phyloP scores from a whole-genome alignment of 176 grass and related monocot genomes.

The Bonia amplexicaulis region DNA sequence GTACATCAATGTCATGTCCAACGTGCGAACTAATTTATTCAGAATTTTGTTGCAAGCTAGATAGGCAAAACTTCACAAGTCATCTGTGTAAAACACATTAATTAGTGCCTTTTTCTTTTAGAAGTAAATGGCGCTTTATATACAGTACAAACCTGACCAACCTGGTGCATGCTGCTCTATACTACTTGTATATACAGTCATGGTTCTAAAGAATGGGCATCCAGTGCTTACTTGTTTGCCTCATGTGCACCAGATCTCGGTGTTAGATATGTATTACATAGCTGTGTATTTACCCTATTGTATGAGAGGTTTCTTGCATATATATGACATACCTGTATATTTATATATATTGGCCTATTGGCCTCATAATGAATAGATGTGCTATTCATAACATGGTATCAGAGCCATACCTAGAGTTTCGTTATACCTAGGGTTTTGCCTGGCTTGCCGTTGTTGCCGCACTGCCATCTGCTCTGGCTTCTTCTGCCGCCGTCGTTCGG shows the following conservation, averaged over 20 bases:
- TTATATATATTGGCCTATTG: too few species aligned
- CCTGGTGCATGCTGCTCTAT: background rate
- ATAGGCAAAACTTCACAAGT: background rate
- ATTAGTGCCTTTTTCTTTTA: background rate
- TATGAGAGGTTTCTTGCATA: too few species aligned
- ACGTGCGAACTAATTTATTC: background rate
- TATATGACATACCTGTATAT: too few species aligned
- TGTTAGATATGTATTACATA: too few species aligned
- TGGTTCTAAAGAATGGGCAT: background rate
- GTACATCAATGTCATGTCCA: background rate
- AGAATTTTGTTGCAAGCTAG: background rate
- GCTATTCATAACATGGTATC: too few species aligned
- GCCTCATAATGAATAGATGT: too few species aligned
- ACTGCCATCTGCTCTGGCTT: too few species aligned
- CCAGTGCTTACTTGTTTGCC: background rate
- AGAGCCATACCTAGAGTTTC: too few species aligned
- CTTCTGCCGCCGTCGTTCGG: too few species aligned
- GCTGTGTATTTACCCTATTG: too few species aligned
- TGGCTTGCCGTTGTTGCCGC: too few species aligned
- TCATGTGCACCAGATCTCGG: background rate
- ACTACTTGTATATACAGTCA: background rate
- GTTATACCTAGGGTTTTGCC: too few species aligned
- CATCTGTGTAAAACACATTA: background rate
- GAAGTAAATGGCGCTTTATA: background rate
- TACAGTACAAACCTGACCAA: background rate